Evolutionary conservation across 2,329 filamentous ascomycete genomes (phyloP).

Genomic region (Aspergillus sp.): DNA sequence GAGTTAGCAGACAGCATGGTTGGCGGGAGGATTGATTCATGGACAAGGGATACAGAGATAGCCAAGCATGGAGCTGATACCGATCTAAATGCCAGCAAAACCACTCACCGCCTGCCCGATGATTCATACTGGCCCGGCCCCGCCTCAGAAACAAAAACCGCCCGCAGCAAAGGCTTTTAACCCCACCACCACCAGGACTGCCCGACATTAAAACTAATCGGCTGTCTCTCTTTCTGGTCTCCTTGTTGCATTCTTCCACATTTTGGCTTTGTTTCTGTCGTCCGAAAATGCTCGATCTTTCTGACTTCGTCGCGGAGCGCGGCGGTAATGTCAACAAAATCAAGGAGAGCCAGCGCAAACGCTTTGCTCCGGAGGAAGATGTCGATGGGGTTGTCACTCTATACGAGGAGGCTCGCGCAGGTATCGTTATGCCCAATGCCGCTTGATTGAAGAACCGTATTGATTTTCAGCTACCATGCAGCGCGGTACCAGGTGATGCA

Average conservation of each 20-base stretch:
- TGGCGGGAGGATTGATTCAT: too few relatives aligned
- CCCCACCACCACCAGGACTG: too few relatives aligned
- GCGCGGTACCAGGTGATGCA: conserved; percentile 70
- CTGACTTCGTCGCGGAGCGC: conserved; percentile 73
- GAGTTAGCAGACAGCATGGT: conserved; percentile 27
- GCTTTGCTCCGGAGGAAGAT: conserved; percentile 67
- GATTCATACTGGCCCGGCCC: too few relatives aligned
- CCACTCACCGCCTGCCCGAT: too few relatives aligned
- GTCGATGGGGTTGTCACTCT: conserved; percentile 86
- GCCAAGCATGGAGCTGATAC: too few relatives aligned
- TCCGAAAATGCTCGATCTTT: conserved; percentile 60
- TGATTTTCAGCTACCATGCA: conserved; percentile 19
- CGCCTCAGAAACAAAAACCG: too few relatives aligned
- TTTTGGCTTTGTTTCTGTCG: not conserved
- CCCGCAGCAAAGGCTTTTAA: too few relatives aligned
- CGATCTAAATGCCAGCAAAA: too few relatives aligned
- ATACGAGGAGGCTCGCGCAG: conserved; percentile 76
- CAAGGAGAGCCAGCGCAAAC: conserved; percentile 77
- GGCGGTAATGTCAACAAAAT: conserved; percentile 88
- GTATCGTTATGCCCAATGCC: conserved; percentile 33
- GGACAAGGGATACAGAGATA: too few relatives aligned
- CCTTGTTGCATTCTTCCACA: too few relatives aligned
- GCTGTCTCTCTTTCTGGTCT: not conserved
- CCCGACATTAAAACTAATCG: too few relatives aligned
- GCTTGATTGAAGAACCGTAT: conserved; percentile 1